Conservation (phyloP, 768 basidiomycete species). For the Coprinopsis sp. region DNA sequence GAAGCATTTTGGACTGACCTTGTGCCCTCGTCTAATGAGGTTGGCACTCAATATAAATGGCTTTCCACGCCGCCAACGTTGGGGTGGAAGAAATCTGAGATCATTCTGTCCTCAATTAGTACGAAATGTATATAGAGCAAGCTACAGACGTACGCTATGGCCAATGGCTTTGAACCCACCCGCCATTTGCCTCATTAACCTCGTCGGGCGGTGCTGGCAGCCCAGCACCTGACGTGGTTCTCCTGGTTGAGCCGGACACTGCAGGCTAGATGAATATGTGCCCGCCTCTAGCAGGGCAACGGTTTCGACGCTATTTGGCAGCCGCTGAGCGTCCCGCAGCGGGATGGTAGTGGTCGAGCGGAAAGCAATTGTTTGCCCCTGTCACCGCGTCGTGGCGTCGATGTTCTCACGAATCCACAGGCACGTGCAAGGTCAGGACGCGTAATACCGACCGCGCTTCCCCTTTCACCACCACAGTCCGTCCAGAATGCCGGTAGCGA, state of each 20-base stretch:
- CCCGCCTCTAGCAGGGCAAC: no score
- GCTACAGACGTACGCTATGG: conserved; percentile 19
- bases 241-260: no score
- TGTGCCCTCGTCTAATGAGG: conserved; percentile 80
- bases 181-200: background rate
- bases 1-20: conserved; percentile 38
- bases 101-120: conserved; percentile 55
- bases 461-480: background rate
- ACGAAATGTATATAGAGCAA: background rate
- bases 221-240: no score
- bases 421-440: no score
- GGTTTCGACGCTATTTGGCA: no score
- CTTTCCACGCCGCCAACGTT: conserved; percentile 94
- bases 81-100: conserved; percentile 96
- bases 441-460: conserved; percentile 2
- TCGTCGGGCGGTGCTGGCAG: no score
- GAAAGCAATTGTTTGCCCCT: no score
- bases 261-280: no score
- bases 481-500: conserved; percentile 24
- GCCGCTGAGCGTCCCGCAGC: no score
- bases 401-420: no score
- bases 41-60: conserved; percentile 89
- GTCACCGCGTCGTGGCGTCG: no score
- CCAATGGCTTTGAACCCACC: conserved; percentile 13
- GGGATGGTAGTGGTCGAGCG: no score